Evolutionary conservation across 257 asterid species (phyloP).

Genomic region (Nicotiana undulata): DNA sequence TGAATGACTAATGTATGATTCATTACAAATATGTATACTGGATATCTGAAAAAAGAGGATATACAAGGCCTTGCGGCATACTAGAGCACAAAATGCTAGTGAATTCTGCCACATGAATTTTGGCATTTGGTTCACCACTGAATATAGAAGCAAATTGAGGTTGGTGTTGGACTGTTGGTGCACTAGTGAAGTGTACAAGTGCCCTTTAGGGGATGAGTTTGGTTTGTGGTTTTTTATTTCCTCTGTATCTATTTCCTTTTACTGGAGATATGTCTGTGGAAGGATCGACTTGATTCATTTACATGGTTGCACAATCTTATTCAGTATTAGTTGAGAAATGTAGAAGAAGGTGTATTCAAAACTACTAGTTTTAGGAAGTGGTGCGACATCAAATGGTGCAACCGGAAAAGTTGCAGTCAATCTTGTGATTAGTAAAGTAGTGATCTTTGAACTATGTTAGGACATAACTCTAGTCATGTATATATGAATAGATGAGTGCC

Average conservation of each 20-base stretch:
- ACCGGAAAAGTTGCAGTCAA: not conserved
- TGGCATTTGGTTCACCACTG: not conserved
- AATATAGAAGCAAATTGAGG: not conserved
- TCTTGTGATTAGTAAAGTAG: not conserved
- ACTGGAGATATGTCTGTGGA: not conserved
- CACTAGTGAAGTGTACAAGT: not conserved
- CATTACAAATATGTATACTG: not conserved
- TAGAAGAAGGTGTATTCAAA: not conserved
- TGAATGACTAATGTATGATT: no score
- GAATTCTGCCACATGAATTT: not conserved
- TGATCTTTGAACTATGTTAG: not conserved
- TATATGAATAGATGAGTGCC: not conserved
- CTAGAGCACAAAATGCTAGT: not conserved
- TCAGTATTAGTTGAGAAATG: not conserved
- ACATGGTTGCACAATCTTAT: not conserved
- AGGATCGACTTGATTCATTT: not conserved
- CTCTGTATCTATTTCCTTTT: not conserved
- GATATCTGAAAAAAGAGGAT: not conserved
- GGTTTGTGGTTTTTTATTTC: not conserved
- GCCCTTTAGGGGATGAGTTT: not conserved
- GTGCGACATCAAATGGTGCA: not conserved
- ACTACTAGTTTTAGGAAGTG: not conserved
- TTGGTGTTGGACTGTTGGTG: not conserved
- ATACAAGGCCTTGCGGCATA: not conserved
- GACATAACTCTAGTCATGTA: not conserved